Base-by-base conservation (phyloP, 129 eudicot species). In the Deinandra increscens region DNA sequence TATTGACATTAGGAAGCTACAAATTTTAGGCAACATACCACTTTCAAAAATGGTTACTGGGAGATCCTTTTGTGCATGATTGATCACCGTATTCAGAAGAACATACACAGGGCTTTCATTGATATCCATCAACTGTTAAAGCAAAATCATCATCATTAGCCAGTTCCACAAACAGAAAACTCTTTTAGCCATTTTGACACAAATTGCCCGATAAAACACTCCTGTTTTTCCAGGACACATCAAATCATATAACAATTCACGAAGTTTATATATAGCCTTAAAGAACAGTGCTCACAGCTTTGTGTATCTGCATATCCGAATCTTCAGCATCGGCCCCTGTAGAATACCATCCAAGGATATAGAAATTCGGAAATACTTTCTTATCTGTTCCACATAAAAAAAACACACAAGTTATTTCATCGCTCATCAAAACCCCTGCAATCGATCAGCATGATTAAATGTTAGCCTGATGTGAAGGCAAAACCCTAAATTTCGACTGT, bases 331-430 rank as follows among this genome's bases (percentile, higher is more conserved):
- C 96, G 50, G 91, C 88, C 49, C 98, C 96, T 2, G 95, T 92
- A 9, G 98, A 92, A 71, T 92, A 92, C 98, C 98, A 92, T 70
- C 98, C 98, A 36, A 92, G 95, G 13, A 92, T 71, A 68, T 92
- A 92, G 70, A 88, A 92, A 61, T 92, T 77, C 3, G 98, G 98
- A 55, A 88, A 92, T 19, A 92, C 98, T 70, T 92, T 92, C 91
- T 92, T 92, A 79, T 88, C 98, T 92, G 88, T 69, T 46, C 68
- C 78, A 63, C 19, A 67, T 13, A 33, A 50, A 71, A 66, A 33
- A 59, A 7, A 26, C n/a, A 26, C 48, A 59, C 20, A 17, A 4
- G n/a, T 15, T 19, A 23, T 53, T n/a, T 20, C 23, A 55, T 2
- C 1, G 38, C 20, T 10, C 9, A 67, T 31, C 2, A 49, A 60